Evolutionary conservation across 352 stramenopile species (phyloP), one percentile per base, ranked within the genome.

Genomic region (Phytopythium boreale): DNA sequence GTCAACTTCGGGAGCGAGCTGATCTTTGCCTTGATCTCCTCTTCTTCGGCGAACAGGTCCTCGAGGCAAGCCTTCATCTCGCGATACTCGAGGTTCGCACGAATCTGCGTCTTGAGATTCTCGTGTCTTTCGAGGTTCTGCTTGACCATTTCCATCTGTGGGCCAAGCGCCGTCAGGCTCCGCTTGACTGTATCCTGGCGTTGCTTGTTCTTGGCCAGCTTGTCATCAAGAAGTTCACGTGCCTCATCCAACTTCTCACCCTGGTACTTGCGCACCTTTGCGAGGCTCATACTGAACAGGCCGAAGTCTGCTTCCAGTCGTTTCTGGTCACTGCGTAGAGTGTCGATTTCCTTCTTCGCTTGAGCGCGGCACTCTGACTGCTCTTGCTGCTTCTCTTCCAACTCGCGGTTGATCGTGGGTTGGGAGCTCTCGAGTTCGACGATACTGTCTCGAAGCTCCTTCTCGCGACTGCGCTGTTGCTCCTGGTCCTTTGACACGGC

Each of bases 31-130:
- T 78, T 70, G 19, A 80, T 66, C 24, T 71, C 63, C 27, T 69
- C 65, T 31, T 89, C 66, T 7, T 82, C 72, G 8, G 14, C 52
- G 2, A 70, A 69, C 56, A 88, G 69, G 9, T 62, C 41, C 0
- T 84, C 69, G 19, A 89, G 49, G 17, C 94, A 76, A 22, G 72
- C 82, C 55, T 87, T 67, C 26, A 87, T 39, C 0, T 66, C 61
- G 37, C 84, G 84, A 53, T 89, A 89, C 8, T 93, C 82, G 37
- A 96, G 52, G 44, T 96, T 96, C 56, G 93, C 84, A 37, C 72
- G 76, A 37, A 96, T 90, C 12, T 92, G 76, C 14, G 79, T 83
- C 62, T 92, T 92, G 14, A 85, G 43, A 0, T 69, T 73, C 66
- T 92, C 82, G 36, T 85, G 75, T 11, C 90, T 24, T 22, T 66